These are phyloP conservation scores for Neolentinus lepideus DNA, from an alignment of 1,284 basidiomycete species.

Conservation along the genomic window DNA sequence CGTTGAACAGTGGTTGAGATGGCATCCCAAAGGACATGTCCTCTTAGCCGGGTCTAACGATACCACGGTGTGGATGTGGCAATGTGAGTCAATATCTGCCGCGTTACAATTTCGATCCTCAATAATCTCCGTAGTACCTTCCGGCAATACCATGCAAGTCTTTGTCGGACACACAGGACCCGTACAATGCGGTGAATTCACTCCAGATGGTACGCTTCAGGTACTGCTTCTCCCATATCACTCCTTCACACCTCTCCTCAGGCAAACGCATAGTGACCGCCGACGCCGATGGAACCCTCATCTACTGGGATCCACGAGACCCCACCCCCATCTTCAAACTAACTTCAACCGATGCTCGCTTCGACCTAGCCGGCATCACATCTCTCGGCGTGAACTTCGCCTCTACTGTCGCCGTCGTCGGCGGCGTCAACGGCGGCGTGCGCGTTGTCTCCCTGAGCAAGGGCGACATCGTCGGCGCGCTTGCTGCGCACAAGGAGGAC, in stretches of 20 bases:
- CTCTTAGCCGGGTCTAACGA: conserved; percentile 92
- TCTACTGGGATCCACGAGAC: conserved; percentile 89
- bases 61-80: conserved; percentile 97
- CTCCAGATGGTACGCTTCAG: conserved; percentile 68
- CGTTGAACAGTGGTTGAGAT: conserved; percentile 73
- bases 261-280: conserved; percentile 88
- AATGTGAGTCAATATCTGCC: conserved; percentile 46
- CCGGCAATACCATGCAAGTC: conserved; percentile 92
- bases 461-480: conserved; percentile 74
- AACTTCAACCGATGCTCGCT: conserved; percentile 64
- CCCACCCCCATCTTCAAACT: conserved; percentile 79
- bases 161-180: conserved; percentile 87
- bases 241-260: conserved; percentile 19
- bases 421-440: conserved; percentile 78
- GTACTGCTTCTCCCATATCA: neutral
- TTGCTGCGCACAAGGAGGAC: conserved; percentile 82
- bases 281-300: conserved; percentile 77
- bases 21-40: conserved; percentile 93
- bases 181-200: conserved; percentile 87
- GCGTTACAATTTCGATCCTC: conserved; percentile 4
- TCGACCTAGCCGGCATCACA: conserved; percentile 78
- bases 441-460: conserved; percentile 83
- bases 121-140: conserved; percentile 61
- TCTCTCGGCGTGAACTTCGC: conserved; percentile 80
- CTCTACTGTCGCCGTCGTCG: conserved; percentile 84